Evolutionary conservation across 2,329 filamentous ascomycete genomes (phyloP), one percentile per base, ranked within the genome.

Genomic region (Xylaria polymorpha): DNA sequence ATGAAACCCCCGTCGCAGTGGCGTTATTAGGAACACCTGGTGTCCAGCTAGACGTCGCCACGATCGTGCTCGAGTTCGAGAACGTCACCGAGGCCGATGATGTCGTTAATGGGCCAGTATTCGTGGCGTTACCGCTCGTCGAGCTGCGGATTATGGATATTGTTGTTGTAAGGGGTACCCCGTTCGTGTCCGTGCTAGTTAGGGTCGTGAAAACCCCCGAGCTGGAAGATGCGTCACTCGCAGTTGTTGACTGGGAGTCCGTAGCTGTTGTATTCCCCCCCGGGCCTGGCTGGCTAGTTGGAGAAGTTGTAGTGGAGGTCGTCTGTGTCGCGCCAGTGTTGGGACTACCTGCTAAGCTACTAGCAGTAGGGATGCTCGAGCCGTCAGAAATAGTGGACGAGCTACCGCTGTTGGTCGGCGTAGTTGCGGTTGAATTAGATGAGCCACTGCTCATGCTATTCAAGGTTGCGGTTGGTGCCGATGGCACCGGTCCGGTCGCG

Each of bases 71-170:
- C 8, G 39, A 58, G 37, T 65, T 57, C 12, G 53, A 58, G 14
- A 37, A 41, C 14, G 32, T 51, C n/a, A 10, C 18, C 6, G 58
- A 58, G 8, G 41, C 57, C 29, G 53, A 35, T 18, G 48, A 41
- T 9, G 32, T 63, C 1, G 53, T 32, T 25, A 56, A 55, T 9
- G 57, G 56, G 10, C n/a, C 46, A 15, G 41, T 41, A 4, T n/a
- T 51, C 9, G 60, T 64, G n/a, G 14, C 10, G 8, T 39, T 61
- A 39, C 48, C 64, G 14, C 5, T 64, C 2, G 37, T 18, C 6
- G 64, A 64, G 32, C 60, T 65, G 14, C 15, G 43, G 29, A 32
- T 44, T 8, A 51, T 37, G 14, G 68, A 61, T 41, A 57, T 48
- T 6, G 67, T 57, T 2, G 67, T 37, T 29, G 56, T 64, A 10